Base-by-base conservation (phyloP, 176 grass and related monocot genomes). In the Dactylis glomerata region DNA sequence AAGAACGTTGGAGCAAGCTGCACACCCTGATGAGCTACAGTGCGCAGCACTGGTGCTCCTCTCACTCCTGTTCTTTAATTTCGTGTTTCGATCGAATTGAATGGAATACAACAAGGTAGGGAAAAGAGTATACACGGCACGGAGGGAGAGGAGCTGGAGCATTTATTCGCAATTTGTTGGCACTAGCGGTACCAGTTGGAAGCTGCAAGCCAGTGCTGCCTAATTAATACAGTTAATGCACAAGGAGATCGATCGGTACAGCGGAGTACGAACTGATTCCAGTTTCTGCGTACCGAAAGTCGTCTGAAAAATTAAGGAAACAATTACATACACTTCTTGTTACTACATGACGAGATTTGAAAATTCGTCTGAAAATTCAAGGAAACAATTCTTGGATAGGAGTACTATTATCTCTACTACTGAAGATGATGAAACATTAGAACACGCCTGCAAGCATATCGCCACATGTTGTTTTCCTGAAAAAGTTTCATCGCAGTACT, bases 61-160 rank as follows among this genome's bases (percentile, higher is more conserved):
- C 24, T 28, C 52, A 3, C 4, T 15, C 46, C 14, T 38, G n/a
- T 65, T 54, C 23, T 75, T 83, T 49, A 56, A 56, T 68, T 88
- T 83, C 16, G 22, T 51, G 76, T 58, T 68, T 81, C 7, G 37
- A 83, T 81, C 5, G 47, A 87, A 83, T 74, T 83, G 28, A 75
- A 74, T 86, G 80, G 50, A 67, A 84, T 76, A 19, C 45, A 49
- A 36, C 36, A 50, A 65, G 1, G 10, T 73, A 24, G 49, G 50
- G 34, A 13, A 55, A 34, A 8, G 12, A 69, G 79, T 15, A 30
- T 67, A 66, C 34, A 75, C 42, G 70, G 79, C 74, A 77, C 45
- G 41, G 89, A 87, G 89, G 66, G 68, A 87, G 56, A 59, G 68
- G 72, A 79, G 88, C 88, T 79, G 80, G 84, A 87, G 56, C 88